Conservation (phyloP, 116 monocot species). For the Papilionanthe hybrid region DNA sequence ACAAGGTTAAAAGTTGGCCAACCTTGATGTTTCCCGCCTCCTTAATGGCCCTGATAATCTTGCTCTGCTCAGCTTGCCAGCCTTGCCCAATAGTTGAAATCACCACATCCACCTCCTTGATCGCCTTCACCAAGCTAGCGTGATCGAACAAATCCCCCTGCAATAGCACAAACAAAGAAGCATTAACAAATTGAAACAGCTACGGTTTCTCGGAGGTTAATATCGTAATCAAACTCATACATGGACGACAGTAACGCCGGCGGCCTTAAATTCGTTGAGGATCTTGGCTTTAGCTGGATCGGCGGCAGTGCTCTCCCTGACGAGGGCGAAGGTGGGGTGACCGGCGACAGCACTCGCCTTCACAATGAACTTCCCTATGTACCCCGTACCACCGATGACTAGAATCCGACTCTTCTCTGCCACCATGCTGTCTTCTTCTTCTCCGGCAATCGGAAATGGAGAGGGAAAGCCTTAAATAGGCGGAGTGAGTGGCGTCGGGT, state of each 20-base stretch:
- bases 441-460: neutral
- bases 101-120: conserved; percentile 19
- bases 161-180: neutral
- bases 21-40: conserved; percentile 17
- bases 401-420: conserved; percentile 8
- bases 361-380: conserved; percentile 15
- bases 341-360: neutral
- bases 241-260: conserved; percentile 7
- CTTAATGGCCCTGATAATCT: conserved; percentile 9
- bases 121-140: conserved; percentile 13
- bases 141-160: conserved; percentile 19
- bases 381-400: conserved; percentile 17
- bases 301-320: conserved; percentile 4
- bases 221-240: neutral
- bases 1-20: too few species aligned
- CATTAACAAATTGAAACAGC: neutral
- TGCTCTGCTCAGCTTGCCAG: conserved; percentile 8
- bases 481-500: neutral
- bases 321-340: conserved; percentile 16
- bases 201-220: neutral
- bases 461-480: neutral
- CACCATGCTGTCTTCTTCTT: neutral
- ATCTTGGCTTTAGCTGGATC: conserved; percentile 10
- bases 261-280: conserved; percentile 4
- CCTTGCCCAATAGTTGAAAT: neutral